Conservation (phyloP, 352 stramenopile species). For the Globisporangium canariense region DNA sequence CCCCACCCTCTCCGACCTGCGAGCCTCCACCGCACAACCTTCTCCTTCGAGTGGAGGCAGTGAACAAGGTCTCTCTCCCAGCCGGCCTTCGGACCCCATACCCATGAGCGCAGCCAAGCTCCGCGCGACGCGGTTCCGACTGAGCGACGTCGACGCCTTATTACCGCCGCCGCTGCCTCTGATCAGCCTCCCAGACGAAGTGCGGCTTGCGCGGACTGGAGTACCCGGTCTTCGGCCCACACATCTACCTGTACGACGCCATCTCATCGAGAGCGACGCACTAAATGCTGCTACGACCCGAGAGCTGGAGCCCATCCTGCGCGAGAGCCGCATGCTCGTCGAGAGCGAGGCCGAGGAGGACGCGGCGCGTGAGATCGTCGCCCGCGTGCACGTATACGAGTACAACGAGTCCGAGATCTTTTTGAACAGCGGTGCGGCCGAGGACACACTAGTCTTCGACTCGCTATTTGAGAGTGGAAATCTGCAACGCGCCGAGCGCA, state of each 20-base stretch:
- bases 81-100: neutral
- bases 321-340: slow-evolving; percentile 35
- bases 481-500: slow-evolving; percentile 51
- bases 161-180: slow-evolving; percentile 57
- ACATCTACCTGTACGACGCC: slow-evolving; percentile 46
- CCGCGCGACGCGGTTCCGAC: slow-evolving; percentile 25
- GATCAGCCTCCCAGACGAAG: slow-evolving; percentile 54
- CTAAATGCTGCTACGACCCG: neutral
- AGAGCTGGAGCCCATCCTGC: slow-evolving; percentile 40
- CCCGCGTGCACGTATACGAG: slow-evolving; percentile 57
- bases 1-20: neutral
- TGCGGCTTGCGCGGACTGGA: slow-evolving; percentile 36
- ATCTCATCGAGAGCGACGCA: slow-evolving; percentile 20
- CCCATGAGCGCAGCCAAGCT: slow-evolving; percentile 17
- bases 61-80: neutral
- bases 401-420: slow-evolving; percentile 61
- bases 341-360: slow-evolving; percentile 35
- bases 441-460: slow-evolving; percentile 68
- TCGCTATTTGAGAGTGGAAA: slow-evolving; percentile 80
- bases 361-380: slow-evolving; percentile 23
- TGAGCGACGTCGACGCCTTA: slow-evolving; percentile 27
- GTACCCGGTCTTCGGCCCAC: slow-evolving; percentile 30
- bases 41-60: neutral
- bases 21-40: neutral
- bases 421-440: slow-evolving; percentile 25